phyloP scores from a whole-genome alignment of 306 rosid species.

The Cucumis cinereus region DNA sequence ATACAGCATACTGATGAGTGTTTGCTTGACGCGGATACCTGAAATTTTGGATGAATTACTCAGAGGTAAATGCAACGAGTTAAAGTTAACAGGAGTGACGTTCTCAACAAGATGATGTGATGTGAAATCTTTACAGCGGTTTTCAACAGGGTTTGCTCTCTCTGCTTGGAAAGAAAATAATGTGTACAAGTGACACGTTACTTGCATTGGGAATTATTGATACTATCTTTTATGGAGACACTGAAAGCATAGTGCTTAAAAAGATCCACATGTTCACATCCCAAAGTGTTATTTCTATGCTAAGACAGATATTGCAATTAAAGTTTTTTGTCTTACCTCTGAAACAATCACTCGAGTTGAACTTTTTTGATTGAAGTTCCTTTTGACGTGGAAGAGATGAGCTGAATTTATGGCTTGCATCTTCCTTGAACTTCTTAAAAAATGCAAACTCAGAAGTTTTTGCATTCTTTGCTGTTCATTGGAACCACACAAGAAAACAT shows the following conservation, averaged over 20 bases:
- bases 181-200: background rate
- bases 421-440: slow-evolving; percentile 61
- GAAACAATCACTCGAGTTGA: slow-evolving; percentile 17
- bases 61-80: slow-evolving; percentile 22
- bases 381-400: slow-evolving; percentile 18
- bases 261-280: background rate
- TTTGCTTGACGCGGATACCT: slow-evolving; percentile 24
- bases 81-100: slow-evolving; percentile 16
- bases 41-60: slow-evolving; percentile 21
- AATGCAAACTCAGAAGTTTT: slow-evolving; percentile 84
- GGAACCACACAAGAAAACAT: slow-evolving; percentile 10
- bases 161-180: slow-evolving; percentile 27
- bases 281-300: background rate
- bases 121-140: slow-evolving; percentile 10
- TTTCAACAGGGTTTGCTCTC: slow-evolving; percentile 10
- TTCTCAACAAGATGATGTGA: slow-evolving; percentile 20
- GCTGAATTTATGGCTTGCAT: slow-evolving; percentile 19
- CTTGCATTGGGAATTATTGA: background rate
- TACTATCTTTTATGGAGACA: background rate
- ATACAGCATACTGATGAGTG: background rate
- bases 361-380: slow-evolving; percentile 13
- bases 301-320: background rate
- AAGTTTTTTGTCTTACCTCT: slow-evolving; percentile 24
- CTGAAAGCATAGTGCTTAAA: background rate
- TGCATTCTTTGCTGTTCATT: slow-evolving; percentile 27